phyloP scores from a whole-genome alignment of 179 eudicot species.

The Amaranthus tricolor region DNA sequence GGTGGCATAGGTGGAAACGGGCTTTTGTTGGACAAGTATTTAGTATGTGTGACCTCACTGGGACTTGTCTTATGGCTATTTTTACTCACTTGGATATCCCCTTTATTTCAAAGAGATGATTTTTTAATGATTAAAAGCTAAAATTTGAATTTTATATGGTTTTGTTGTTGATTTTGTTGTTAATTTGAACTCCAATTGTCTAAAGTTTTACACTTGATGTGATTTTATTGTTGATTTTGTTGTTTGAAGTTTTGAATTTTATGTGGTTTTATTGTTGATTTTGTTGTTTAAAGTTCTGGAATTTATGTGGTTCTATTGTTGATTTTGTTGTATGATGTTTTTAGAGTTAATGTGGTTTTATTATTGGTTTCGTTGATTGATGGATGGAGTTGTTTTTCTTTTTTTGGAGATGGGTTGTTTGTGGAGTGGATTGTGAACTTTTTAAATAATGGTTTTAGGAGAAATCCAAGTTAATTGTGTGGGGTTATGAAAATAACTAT shows the following conservation, averaged over 20 bases:
- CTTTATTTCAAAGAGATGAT: constrained; percentile 67
- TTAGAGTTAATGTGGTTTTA: no score
- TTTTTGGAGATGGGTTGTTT: not conserved
- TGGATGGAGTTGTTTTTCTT: not conserved
- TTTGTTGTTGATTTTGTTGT: no score
- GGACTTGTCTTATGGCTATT: constrained; percentile 92
- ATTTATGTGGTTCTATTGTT: no score
- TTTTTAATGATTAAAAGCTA: not conserved
- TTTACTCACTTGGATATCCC: constrained; percentile 78
- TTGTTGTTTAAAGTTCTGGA: no score
- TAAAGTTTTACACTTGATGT: not conserved
- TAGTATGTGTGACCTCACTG: constrained; percentile 91
- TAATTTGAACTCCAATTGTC: no score
- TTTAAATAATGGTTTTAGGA: no score
- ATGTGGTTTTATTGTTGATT: no score
- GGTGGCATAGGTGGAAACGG: constrained; percentile 40
- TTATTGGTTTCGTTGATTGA: no score
- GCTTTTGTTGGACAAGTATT: constrained; percentile 94
- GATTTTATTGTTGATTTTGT: not conserved
- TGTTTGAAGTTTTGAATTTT: no score
- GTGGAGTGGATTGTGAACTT: no score
- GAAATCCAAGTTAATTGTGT: not conserved
- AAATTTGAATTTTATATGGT: no score
- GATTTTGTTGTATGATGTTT: no score
- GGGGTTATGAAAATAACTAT: not conserved